phyloP scores from a whole-genome alignment of 176 grass and related monocot genomes.

The Oryza rufipogon region DNA sequence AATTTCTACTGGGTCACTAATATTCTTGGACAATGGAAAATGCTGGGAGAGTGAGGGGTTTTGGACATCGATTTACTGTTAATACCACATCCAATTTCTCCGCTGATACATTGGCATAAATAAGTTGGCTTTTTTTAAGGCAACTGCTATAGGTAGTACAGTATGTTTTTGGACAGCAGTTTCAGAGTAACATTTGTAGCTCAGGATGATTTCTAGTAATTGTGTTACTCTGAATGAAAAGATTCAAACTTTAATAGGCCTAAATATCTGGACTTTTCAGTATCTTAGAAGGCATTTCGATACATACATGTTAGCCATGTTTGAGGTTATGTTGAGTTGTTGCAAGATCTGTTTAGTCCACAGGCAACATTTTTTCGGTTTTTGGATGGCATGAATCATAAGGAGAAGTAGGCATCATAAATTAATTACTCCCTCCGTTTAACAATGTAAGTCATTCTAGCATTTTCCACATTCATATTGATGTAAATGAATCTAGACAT shows the following conservation, averaged over 20 bases:
- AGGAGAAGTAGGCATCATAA: not conserved
- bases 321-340: not conserved
- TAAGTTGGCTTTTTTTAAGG: too few species aligned
- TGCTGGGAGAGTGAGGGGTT: not conserved
- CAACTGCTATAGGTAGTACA: not conserved
- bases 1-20: constrained; percentile 3
- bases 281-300: not conserved
- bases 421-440: too few species aligned
- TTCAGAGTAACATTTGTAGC: not conserved
- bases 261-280: not conserved
- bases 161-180: not conserved
- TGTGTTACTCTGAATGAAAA: not conserved
- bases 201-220: not conserved
- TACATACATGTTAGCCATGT: not conserved
- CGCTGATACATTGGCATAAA: not conserved
- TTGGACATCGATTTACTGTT: not conserved
- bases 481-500: too few species aligned
- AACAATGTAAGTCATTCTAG: too few species aligned
- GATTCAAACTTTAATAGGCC: not conserved
- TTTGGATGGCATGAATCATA: not conserved
- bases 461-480: too few species aligned
- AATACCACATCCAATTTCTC: not conserved
- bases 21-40: not conserved
- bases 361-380: not conserved
- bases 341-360: not conserved